Percentiles rank a stretch among this genome's conserved stretches.
Evolutionary conservation across 306 rosid species (phyloP).

Genomic region (Senna tora): DNA sequence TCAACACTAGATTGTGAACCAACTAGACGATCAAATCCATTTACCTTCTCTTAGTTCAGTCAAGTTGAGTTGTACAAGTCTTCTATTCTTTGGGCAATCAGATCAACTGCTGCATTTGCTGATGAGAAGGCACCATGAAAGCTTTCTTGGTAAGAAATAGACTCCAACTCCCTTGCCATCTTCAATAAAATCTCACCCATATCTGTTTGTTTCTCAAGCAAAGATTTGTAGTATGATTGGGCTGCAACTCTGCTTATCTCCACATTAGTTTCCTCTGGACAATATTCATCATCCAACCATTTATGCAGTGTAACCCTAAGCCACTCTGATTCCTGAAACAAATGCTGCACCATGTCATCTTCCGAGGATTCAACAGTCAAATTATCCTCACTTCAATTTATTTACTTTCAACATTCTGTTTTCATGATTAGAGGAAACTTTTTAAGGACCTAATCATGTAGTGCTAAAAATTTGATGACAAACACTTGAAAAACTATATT

Average conservation of each 20-base stretch:
- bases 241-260: constrained; percentile 95
- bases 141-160: constrained; percentile 87
- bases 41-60: background rate
- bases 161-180: constrained; percentile 69
- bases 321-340: constrained; percentile 91
- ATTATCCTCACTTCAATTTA: background rate
- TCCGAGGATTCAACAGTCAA: background rate
- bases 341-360: constrained; percentile 12
- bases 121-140: constrained; percentile 95
- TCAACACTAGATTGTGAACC: background rate
- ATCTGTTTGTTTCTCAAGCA: constrained; percentile 68
- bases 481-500: too few relatives aligned
- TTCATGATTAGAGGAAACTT: too few relatives aligned
- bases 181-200: constrained; percentile 80
- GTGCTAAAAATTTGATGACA: too few relatives aligned
- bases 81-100: constrained; percentile 72
- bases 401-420: background rate
- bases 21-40: constrained; percentile 14
- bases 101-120: constrained; percentile 89
- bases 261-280: constrained; percentile 87
- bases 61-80: constrained; percentile 36
- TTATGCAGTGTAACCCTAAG: constrained; percentile 74
- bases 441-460: too few relatives aligned
- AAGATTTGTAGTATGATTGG: constrained; percentile 62
- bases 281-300: constrained; percentile 96